These are phyloP conservation scores for Teunomyces panamensis DNA, from an alignment of 805 yeast species.

Conservation along the genomic window DNA sequence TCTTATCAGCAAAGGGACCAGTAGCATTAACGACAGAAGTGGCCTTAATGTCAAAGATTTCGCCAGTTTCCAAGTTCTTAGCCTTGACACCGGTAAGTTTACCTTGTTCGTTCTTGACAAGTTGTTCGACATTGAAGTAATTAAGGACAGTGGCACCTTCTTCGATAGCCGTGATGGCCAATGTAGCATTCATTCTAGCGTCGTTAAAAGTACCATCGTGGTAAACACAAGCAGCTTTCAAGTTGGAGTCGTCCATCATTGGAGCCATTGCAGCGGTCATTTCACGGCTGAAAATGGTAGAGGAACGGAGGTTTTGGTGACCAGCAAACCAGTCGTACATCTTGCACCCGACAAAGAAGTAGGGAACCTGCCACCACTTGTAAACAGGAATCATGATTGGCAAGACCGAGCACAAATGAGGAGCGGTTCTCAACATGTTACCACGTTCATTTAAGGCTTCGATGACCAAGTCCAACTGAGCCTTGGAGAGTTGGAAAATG, in stretches of 20 bases:
- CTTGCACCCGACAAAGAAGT: slow-evolving; percentile 87
- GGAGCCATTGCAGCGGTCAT: slow-evolving; percentile 77
- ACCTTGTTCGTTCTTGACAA: slow-evolving; percentile 60
- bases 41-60: slow-evolving; percentile 58
- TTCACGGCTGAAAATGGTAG: slow-evolving; percentile 67
- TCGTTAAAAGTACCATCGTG: slow-evolving; percentile 96
- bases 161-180: slow-evolving; percentile 82
- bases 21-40: slow-evolving; percentile 87
- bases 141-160: slow-evolving; percentile 88
- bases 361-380: slow-evolving; percentile 93
- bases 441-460: slow-evolving; percentile 88
- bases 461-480: slow-evolving; percentile 81
- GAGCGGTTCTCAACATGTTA: slow-evolving; percentile 84
- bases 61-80: slow-evolving; percentile 65
- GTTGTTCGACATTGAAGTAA: slow-evolving; percentile 76
- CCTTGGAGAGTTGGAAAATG: slow-evolving; percentile 85
- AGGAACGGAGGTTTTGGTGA: slow-evolving; percentile 72
- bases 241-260: slow-evolving; percentile 70
- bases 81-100: slow-evolving; percentile 76
- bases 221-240: slow-evolving; percentile 89
- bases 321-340: slow-evolving; percentile 94
- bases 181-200: slow-evolving; percentile 80
- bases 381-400: slow-evolving; percentile 97
- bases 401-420: slow-evolving; percentile 79
- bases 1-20: slow-evolving; percentile 85